Base-by-base conservation (phyloP, 2,329 filamentous ascomycete genomes). In the Xylaria multiplex region DNA sequence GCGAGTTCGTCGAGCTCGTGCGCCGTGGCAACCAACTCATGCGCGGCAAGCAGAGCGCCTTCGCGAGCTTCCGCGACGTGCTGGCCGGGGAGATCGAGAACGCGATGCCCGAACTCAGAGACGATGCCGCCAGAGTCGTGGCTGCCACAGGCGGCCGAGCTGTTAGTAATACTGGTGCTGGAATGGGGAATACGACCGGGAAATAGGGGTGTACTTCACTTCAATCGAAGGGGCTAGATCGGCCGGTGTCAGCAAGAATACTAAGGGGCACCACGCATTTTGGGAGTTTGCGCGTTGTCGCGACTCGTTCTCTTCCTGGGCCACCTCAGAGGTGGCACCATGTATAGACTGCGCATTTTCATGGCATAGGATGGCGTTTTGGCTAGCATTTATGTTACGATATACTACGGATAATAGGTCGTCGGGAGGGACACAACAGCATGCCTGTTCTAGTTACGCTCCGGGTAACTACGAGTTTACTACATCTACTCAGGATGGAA, bases 1-100 rank as follows among this genome's bases (percentile, higher is more conserved):
- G 89, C 73, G 89, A 91, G 80, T 91, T 91, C 73, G 88, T 91
- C 73, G 89, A 91, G 84, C 82, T 89, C 59, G 88, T 89, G 27
- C 81, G 88, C 61, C 82, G 88, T 53, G 83, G 85, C 46, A 91
- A 91, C 80, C 89, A 91, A 82, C 80, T 89, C 67, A 84, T 90
- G 81, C 83, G 85, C 72, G 89, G 89, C 62, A 91, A 91, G 81
- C 81, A 84, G 77, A 77, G 79, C 72, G 89, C 88, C 42, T 91
- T 91, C 74, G 81, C 76, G 11, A 72, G 78, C 35, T 90, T 91
- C 75, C 80, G 88, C 59, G 88, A 91, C 77, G 81, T 88, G 27
- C 80, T 91, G 2, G 89, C 88, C 13, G 81, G 81, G 59, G 83
- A 89, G 76, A 86, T 90, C 77, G 79, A 79, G 45, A 77, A 77